Evolutionary conservation across 208 protist genomes (phyloP), one percentile per base, ranked within the genome.

Genomic region (Trypanosoma scelopori): DNA sequence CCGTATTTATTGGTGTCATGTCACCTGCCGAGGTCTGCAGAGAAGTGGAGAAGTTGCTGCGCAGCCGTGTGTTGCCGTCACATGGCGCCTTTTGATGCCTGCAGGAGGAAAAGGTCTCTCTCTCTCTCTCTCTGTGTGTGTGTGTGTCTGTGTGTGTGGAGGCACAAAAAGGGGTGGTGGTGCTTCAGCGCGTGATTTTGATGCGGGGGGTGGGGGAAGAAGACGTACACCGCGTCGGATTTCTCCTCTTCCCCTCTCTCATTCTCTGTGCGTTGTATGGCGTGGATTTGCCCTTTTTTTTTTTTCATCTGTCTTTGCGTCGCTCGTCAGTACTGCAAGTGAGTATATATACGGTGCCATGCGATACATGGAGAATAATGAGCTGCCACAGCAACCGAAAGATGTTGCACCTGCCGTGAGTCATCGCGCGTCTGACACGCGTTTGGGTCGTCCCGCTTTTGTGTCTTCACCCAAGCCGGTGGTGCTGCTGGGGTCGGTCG

Each of bases 1-100:
- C 55, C 9, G 56, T 70, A 22, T 70, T 70, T 63, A 15, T 70
- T 16, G 65, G 65, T 25, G 22, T 48, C 56, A 61, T 70, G 55
- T 61, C 52, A 5, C 65, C 65, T 25, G 32, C 55, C 32, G 65
- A 70, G n/a, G 65, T 70, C 11, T 61, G 65, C 43, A 32, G 25
- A 16, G 61, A 41, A n/a, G 61, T 67, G 1, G 50, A 67, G 28
- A 58, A 67, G 35, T 25, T 67, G 35, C 50, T 67, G 12, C 61
- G 50, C n/a, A 58, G 61, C n/a, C 61, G 50, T 37, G 39, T 58
- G 5, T 13, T 55, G 16, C 50, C 61, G 23, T 58, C 39, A 50
- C 22, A 15, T 62, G 39, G 56, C 43, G 2, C 3, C 50, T 62
- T 18, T 62, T 62, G 23, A 37, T 55, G 13, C 28, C 13, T 4